Base-by-base conservation (phyloP, 2,329 filamentous ascomycete genomes). In the Trichoderma endophyticum region DNA sequence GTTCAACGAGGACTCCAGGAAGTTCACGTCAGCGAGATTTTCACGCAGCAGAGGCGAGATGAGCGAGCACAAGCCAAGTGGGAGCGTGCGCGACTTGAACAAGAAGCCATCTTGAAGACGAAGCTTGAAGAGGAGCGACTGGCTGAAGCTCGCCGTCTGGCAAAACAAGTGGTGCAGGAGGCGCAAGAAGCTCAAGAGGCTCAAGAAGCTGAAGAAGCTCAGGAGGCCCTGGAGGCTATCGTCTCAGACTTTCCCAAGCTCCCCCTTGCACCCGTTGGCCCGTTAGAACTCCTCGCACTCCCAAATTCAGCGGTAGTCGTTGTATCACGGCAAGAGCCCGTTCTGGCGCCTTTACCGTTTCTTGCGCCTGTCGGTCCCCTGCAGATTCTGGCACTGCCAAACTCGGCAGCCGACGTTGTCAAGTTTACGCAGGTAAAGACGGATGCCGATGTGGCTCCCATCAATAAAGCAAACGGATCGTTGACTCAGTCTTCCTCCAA, bases 51-150 rank as follows among this genome's bases (percentile, higher is more conserved):
- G 76, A 86, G 96, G 73, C 88, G 96, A 77, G 90, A 93, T 75
- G 93, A 97, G 80, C 90, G 96, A 60, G 91, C 90, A 73, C 88
- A 93, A 77, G 91, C 93, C 81, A 99, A 99, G 82, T 91, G 96
- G 84, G 95, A 98, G 80, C 88, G 96, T 76, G 96, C 96, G n/a
- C 90, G 92, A 74, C 89, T 91, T 68, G 94, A 98, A 80, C 90
- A 93, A 76, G 92, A 97, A 78, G 92, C 90, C 12, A 93, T 98
- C 74, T 91, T 95, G 74, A 87, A 91, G 78, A 93, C 91, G 72
- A 84, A 83, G 57, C 78, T 83, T 18, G 79, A 83, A 65, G 87
- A 89, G 76, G 84, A 85, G 0, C 73, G 75, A 59, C 71, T 77
- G 70, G 77, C 77, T 3, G 75, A 76, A 39, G 75, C 74, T 9